Conservation (phyloP, 352 stramenopile species). For the Globisporangium lucens region DNA sequence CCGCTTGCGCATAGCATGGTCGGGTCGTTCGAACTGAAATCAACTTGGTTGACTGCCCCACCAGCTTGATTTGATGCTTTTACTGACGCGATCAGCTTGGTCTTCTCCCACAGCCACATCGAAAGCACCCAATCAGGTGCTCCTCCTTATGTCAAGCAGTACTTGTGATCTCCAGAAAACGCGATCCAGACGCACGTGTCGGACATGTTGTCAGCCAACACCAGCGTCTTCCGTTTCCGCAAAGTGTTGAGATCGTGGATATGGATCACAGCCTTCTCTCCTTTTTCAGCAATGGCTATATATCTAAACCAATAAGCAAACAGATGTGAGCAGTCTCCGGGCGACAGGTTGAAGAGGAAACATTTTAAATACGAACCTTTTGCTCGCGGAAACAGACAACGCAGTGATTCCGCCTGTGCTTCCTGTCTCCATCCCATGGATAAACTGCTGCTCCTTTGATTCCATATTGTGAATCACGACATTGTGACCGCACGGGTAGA, state of each 20-base stretch:
- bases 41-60: slow-evolving; percentile 78
- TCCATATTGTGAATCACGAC: slow-evolving; percentile 88
- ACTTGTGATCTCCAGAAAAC: slow-evolving; percentile 91
- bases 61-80: slow-evolving; percentile 70
- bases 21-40: slow-evolving; percentile 88
- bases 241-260: slow-evolving; percentile 90
- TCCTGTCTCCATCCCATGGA: slow-evolving; percentile 78
- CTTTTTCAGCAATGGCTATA: slow-evolving; percentile 87
- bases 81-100: slow-evolving; percentile 76
- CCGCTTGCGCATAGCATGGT: slow-evolving; percentile 87
- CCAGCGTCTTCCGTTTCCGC: slow-evolving; percentile 83
- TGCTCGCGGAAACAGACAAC: slow-evolving; percentile 75
- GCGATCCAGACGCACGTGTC: slow-evolving; percentile 75
- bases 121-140: slow-evolving; percentile 90
- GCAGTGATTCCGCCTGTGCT: slow-evolving; percentile 82
- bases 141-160: slow-evolving; percentile 86
- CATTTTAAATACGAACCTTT: slow-evolving; percentile 29
- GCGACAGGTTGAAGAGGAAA: neutral
- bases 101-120: slow-evolving; percentile 92
- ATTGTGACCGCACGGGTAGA: slow-evolving; percentile 89
- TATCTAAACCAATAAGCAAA: slow-evolving; percentile 28
- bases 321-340: neutral
- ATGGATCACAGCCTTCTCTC: slow-evolving; percentile 78
- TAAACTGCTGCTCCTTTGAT: slow-evolving; percentile 88
- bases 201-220: slow-evolving; percentile 71